Base-by-base conservation (phyloP, 257 asterid species). In the Anisodus acutangulus region DNA sequence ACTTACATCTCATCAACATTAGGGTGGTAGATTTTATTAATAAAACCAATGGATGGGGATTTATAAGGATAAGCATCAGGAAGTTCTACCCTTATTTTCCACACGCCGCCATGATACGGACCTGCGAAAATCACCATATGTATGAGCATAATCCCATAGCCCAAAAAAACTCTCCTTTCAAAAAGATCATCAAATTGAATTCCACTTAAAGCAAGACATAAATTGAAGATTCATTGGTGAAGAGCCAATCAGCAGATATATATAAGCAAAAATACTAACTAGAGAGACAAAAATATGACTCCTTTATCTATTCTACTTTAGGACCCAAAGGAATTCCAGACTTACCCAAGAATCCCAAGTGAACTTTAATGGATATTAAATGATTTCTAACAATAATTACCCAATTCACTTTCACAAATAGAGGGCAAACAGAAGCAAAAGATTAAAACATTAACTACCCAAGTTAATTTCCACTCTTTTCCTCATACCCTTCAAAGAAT, bases 51-150 rank as follows among this genome's bases (percentile, higher is more conserved):
- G 9, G 99, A 95, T 58, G 99, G 99, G 87, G 99, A 95, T 89
- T 94, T 97, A 88, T 95, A 97, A 0, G 99, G 99, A 85, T 97
- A 97, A 82, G 98, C 97, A 89, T 94, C 99, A 2, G 99, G 98
- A 83, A 97, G 98, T 91, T 95, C 98, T 88, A 97, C 99, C 87
- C 95, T 93, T 86, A 97, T 60, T 87, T 95, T 97, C 99, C 99
- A 97, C n/a, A 93, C 94, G 51, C 98, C 99, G 4, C 98, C 99
- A 31, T 91, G 94, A 91, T 97, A 97, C 10, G 94, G 97, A 86
- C 98, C 99, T 97, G 91, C 63, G 82, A 84, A 58, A 84, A 84
- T 82, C 89, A 87, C 82, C 41, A 22, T 39, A 22, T 82, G 35
- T 83, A 79, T 26, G 57, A 82, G 17, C 8, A 45, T 16, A 82